Evolutionary conservation across 2,329 filamentous ascomycete species (phyloP).

Genomic region (Monosporascus cannonballus): DNA sequence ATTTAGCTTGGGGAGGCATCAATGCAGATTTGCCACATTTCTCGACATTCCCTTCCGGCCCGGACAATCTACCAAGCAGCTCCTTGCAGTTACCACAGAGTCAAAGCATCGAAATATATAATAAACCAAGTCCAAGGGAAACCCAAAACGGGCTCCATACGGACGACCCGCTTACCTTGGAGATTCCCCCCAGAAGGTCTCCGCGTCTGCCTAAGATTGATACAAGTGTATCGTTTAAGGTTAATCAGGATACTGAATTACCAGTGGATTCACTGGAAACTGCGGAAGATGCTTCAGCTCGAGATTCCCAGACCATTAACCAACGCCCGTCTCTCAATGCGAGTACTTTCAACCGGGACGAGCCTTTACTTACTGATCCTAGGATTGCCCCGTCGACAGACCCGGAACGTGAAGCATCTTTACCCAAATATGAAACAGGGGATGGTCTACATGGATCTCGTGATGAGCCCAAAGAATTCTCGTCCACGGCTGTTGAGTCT

Average conservation of each 20-base stretch:
- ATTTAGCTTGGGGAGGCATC: slow-evolving; percentile 4
- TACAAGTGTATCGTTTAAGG: neutral
- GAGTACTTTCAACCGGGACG: neutral
- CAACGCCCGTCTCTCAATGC: neutral
- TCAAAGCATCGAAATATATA: slow-evolving; percentile 4
- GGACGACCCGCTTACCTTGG: slow-evolving; percentile 2
- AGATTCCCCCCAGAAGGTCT: slow-evolving; percentile 1
- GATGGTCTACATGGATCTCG: neutral
- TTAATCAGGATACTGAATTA: neutral
- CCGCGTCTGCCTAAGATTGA: neutral
- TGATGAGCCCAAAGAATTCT: neutral
- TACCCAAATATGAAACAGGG: neutral
- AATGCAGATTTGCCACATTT: slow-evolving; percentile 3
- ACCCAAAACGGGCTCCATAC: slow-evolving; percentile 2
- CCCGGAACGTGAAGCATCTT: neutral
- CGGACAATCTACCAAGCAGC: slow-evolving; percentile 1
- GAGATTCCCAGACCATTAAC: neutral
- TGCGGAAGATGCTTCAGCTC: neutral
- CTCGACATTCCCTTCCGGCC: slow-evolving; percentile 4
- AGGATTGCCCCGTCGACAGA: neutral
- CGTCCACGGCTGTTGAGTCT: neutral
- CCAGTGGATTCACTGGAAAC: neutral
- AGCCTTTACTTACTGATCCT: neutral
- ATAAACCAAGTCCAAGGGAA: slow-evolving; percentile 7
- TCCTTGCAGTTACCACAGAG: slow-evolving; percentile 6